Base-by-base conservation (phyloP, 139 green algal genomes). In the Chlorella ohadii region DNA sequence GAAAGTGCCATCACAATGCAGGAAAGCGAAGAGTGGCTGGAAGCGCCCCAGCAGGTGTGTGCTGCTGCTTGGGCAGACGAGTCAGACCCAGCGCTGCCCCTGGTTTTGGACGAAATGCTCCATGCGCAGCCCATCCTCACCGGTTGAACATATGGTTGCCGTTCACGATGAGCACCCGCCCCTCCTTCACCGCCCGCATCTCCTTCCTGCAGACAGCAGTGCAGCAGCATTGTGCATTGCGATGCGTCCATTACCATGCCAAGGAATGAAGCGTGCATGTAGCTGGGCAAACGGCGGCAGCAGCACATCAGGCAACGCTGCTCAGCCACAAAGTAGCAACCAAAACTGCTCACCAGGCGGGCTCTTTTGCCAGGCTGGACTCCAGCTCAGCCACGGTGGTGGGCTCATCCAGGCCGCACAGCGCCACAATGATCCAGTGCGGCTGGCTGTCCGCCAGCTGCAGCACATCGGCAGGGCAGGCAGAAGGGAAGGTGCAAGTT, bases 401-500 rank as follows among this genome's bases (percentile, higher is more conserved):
- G 13, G 76, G 34, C 7, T 94, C 81, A 83, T 95, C 87, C 7
- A 98, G 81, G 11, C 95, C 95, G 84, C 95, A 98, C 0, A 93
- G 94, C 34, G 88, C 91, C 33, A 98, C 80, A 56, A 98, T 91
- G 59, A 98, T 89, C 79, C 92, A 91, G 84, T 98, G 93, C 22
- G 94, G 94, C 72, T 96, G 86, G 28, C 85, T 64, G 31, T 70
- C 86, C 0, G 87, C 72, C 44, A 97, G 41, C 33, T 90, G 57
- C 17, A 63, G 23, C 5, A n/a, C 9, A 23, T 33, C 22, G 23
- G 16, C 13, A n/a, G 28, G 4, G 19, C 22, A 66, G 59, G 44
- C 6, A 6, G 11, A 51, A 9, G 6, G 44, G 44, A 51, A 51
- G 44, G 44, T 9, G 44, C 44, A 51, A 9, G 44, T 9, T n/a